Conservation (phyloP, 345 rosid genomes). For the Euclidium syriacum region DNA sequence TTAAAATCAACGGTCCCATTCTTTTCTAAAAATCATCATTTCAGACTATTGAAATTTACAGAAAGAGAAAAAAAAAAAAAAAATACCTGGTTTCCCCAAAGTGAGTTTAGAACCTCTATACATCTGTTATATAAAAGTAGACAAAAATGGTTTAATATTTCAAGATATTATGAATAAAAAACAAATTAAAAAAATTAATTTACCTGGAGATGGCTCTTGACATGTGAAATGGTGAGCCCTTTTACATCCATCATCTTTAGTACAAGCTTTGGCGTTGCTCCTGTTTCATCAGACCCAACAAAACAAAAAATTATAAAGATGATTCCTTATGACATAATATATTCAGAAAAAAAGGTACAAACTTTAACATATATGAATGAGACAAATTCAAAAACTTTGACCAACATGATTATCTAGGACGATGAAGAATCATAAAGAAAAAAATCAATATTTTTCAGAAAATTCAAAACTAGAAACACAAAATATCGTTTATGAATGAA, state of each 20-base stretch:
- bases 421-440: not conserved
- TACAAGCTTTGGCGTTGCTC: conserved; percentile 94
- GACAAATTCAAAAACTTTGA: not conserved
- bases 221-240: conserved; percentile 97
- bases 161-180: not conserved
- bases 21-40: not conserved
- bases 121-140: conserved; percentile 49
- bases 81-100: conserved; percentile 61
- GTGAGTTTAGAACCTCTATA: conserved; percentile 84
- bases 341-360: no score
- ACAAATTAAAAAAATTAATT: not conserved
- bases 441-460: not conserved
- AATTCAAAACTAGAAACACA: not conserved
- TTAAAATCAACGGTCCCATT: conserved; percentile 23
- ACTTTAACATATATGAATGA: not conserved
- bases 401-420: no score
- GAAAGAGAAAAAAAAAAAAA: conserved; percentile 21
- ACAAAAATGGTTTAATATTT: not conserved
- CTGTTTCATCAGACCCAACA: conserved; percentile 32
- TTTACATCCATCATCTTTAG: conserved; percentile 97
- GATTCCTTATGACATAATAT: conserved; percentile 8
- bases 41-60: not conserved
- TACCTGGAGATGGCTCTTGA: conserved; percentile 98
- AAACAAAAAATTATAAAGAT: not conserved
- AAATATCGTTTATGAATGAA: conserved; percentile 1